phyloP scores from a whole-genome alignment of 2,329 filamentous ascomycete species.

The Venturia aucupariae region DNA sequence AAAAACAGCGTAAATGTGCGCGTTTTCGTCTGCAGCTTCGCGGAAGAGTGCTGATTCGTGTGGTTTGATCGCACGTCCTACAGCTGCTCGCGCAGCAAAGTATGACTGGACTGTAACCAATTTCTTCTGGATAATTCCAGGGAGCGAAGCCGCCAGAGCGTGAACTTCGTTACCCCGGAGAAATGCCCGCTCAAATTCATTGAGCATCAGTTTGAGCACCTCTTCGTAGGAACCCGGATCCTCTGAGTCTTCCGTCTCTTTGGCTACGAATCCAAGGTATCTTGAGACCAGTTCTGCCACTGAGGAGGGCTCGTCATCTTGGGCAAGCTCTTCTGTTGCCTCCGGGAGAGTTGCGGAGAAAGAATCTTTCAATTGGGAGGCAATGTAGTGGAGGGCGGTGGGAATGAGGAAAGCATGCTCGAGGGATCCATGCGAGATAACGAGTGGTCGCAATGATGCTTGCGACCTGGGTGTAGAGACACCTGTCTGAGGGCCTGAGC shows the following conservation, averaged over 20 bases:
- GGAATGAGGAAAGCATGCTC: slow-evolving; percentile 95
- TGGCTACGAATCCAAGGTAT: slow-evolving; percentile 83
- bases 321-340: slow-evolving; percentile 92
- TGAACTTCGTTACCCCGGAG: slow-evolving; percentile 95
- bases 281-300: slow-evolving; percentile 83
- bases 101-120: slow-evolving; percentile 82
- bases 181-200: slow-evolving; percentile 94
- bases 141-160: slow-evolving; percentile 72
- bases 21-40: slow-evolving; percentile 73
- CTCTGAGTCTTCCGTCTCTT: slow-evolving; percentile 85
- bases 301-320: slow-evolving; percentile 98
- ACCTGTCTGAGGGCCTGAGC: slow-evolving; percentile 84
- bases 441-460: slow-evolving; percentile 83
- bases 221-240: slow-evolving; percentile 88
- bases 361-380: slow-evolving; percentile 83
- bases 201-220: slow-evolving; percentile 82
- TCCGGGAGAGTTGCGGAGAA: slow-evolving; percentile 78
- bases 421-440: slow-evolving; percentile 84
- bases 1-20: slow-evolving; percentile 86
- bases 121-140: slow-evolving; percentile 90
- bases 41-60: slow-evolving; percentile 91
- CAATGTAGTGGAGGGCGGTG: slow-evolving; percentile 91
- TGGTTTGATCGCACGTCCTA: slow-evolving; percentile 76
- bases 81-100: slow-evolving; percentile 77
- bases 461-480: slow-evolving; percentile 93